Percentiles rank a stretch among this genome's conserved stretches.
Conservation (phyloP, 2,329 filamentous ascomycete species). For the Ophiosphaerella narmari region DNA sequence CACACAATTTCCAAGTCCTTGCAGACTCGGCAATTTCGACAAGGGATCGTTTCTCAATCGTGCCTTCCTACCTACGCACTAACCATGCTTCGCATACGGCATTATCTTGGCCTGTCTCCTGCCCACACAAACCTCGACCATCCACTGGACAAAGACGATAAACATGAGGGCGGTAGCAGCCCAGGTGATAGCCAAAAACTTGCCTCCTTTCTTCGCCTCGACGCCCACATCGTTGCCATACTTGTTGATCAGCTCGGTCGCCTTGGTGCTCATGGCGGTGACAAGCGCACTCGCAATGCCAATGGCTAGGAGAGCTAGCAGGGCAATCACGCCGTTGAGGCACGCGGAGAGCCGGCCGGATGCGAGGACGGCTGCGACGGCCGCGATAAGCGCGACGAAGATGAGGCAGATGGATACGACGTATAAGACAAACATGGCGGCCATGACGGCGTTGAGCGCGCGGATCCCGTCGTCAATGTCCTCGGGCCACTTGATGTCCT, state of each 20-base stretch:
- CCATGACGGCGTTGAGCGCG: constrained; percentile 55
- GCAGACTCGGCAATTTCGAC: too few relatives aligned
- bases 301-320: constrained; percentile 61
- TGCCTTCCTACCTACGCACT: not conserved
- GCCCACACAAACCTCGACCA: constrained; percentile 36
- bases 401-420: constrained; percentile 61
- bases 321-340: constrained; percentile 55
- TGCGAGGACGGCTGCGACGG: constrained; percentile 52
- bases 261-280: constrained; percentile 64
- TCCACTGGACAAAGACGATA: constrained; percentile 37
- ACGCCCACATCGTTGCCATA: constrained; percentile 58
- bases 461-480: constrained; percentile 60
- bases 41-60: too few relatives aligned
- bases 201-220: constrained; percentile 55
- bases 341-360: constrained; percentile 53
- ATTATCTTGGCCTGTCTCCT: constrained; percentile 15
- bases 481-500: constrained; percentile 61
- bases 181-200: constrained; percentile 66
- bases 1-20: too few relatives aligned
- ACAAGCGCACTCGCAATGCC: constrained; percentile 77
- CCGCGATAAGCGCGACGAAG: constrained; percentile 55
- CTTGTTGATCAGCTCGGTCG: constrained; percentile 57
- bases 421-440: constrained; percentile 63
- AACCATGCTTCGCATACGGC: constrained; percentile 28
- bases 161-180: constrained; percentile 56